These are phyloP conservation scores for Silene uniflora DNA, from an alignment of 148 eudicot species.

Conservation along the genomic window DNA sequence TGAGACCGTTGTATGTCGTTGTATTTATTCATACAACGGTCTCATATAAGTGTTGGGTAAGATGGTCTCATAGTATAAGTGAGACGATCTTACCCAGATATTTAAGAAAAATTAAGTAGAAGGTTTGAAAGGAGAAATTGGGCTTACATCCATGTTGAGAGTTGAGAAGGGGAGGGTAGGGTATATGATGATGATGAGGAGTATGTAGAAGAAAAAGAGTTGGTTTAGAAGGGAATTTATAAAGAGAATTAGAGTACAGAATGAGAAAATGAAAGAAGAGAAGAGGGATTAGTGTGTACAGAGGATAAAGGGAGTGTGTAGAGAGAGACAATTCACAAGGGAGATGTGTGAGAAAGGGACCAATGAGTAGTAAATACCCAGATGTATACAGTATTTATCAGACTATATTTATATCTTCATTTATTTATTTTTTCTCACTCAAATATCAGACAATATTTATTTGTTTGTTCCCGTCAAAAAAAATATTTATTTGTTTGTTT, in stretches of 20 bases:
- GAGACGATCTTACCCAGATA: not conserved
- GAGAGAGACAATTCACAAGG: not conserved
- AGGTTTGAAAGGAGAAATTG: not conserved
- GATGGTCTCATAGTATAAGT: not conserved
- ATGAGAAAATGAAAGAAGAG: not conserved
- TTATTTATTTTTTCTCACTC: not conserved
- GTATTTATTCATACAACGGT: not conserved
- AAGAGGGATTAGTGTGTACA: not conserved
- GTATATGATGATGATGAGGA: not conserved
- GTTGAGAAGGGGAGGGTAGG: too few relatives aligned
- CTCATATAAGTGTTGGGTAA: not conserved
- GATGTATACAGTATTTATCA: not conserved
- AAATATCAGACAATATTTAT: too few relatives aligned
- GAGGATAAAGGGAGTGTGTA: conserved; percentile 3
- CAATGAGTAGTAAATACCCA: conserved; percentile 3
- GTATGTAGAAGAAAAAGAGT: not conserved
- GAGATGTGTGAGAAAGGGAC: not conserved
- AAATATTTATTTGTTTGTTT: too few relatives aligned
- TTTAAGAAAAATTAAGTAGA: not conserved
- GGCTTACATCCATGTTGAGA: conserved; percentile 8
- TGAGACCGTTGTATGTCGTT: too few relatives aligned
- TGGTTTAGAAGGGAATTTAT: not conserved
- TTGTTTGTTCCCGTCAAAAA: too few relatives aligned
- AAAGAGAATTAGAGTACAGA: not conserved
- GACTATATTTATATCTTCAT: too few relatives aligned